phyloP scores from a whole-genome alignment of 192 early-diverging fungal species.

The Podila horticola region DNA sequence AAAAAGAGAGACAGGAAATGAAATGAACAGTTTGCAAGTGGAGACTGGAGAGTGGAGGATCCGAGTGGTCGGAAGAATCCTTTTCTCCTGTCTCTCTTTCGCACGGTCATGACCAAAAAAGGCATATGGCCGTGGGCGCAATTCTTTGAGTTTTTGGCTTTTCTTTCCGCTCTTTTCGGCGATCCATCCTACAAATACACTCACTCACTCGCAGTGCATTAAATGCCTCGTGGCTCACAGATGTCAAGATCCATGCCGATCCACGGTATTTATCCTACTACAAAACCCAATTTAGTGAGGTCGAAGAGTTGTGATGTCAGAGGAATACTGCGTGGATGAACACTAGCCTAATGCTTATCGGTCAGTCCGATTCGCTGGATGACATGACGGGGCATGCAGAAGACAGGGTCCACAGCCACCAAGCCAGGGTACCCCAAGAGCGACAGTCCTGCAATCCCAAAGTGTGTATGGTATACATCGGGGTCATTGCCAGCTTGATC shows the following conservation, averaged over 20 bases:
- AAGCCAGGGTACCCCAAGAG: slow-evolving; percentile 83
- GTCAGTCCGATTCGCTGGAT: slow-evolving; percentile 64
- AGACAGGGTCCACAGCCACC: slow-evolving; percentile 88
- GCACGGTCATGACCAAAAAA: neutral
- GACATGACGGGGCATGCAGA: slow-evolving; percentile 82
- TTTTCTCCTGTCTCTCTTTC: no score
- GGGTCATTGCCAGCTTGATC: slow-evolving; percentile 91
- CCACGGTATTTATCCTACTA: no score
- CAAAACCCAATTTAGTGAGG: no score
- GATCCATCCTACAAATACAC: no score
- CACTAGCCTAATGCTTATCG: slow-evolving; percentile 30
- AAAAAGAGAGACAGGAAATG: neutral
- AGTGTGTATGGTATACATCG: slow-evolving; percentile 97
- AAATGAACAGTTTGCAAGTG: no score
- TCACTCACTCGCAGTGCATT: no score
- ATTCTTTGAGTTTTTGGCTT: neutral
- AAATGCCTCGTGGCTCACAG: no score
- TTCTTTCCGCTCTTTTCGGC: no score
- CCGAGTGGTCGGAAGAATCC: no score
- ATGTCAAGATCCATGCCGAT: no score
- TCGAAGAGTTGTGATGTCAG: neutral
- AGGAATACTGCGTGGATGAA: neutral
- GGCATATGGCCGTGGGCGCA: neutral
- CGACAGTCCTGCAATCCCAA: slow-evolving; percentile 92
- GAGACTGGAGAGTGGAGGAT: neutral